These are phyloP conservation scores for Betula pendula DNA, from an alignment of 306 rosid species.

Conservation along the genomic window DNA sequence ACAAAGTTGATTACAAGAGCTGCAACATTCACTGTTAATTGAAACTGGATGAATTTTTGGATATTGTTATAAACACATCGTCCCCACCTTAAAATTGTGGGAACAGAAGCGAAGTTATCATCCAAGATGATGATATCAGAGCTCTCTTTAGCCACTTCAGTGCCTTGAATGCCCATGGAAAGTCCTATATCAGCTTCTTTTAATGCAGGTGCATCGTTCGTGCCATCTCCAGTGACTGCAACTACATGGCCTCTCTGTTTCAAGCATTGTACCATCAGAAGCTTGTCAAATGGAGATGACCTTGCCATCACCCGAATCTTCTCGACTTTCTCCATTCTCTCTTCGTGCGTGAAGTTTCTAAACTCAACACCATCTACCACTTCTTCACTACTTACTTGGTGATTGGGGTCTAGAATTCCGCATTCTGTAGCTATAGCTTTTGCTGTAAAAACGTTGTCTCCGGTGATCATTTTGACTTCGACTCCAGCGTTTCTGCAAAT, in stretches of 20 bases:
- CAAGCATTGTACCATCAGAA: slow-evolving; percentile 76
- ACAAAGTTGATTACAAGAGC: slow-evolving; percentile 85
- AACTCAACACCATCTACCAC: slow-evolving; percentile 77
- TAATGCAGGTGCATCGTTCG: slow-evolving; percentile 83
- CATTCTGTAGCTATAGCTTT: slow-evolving; percentile 87
- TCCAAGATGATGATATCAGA: slow-evolving; percentile 86
- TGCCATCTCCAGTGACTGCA: slow-evolving; percentile 92
- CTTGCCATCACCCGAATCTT: slow-evolving; percentile 79
- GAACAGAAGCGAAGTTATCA: slow-evolving; percentile 77
- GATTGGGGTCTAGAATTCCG: slow-evolving; percentile 52
- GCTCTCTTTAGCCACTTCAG: slow-evolving; percentile 93
- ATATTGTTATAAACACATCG: slow-evolving; percentile 86
- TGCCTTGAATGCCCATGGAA: slow-evolving; percentile 91
- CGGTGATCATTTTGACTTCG: slow-evolving; percentile 77
- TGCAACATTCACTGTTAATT: slow-evolving; percentile 83
- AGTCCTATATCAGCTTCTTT: slow-evolving; percentile 93
- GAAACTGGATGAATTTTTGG: slow-evolving; percentile 88
- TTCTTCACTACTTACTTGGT: slow-evolving; percentile 30
- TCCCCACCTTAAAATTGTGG: slow-evolving; percentile 84
- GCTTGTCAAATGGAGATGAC: slow-evolving; percentile 86
- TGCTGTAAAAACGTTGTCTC: slow-evolving; percentile 91
- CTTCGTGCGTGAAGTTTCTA: slow-evolving; percentile 62
- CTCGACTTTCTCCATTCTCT: slow-evolving; percentile 67
- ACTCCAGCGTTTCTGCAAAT: slow-evolving; percentile 75
- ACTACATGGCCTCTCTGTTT: slow-evolving; percentile 75